phyloP scores from a whole-genome alignment of 495 filamentous ascomycete species.

The Aspergillus steynii region DNA sequence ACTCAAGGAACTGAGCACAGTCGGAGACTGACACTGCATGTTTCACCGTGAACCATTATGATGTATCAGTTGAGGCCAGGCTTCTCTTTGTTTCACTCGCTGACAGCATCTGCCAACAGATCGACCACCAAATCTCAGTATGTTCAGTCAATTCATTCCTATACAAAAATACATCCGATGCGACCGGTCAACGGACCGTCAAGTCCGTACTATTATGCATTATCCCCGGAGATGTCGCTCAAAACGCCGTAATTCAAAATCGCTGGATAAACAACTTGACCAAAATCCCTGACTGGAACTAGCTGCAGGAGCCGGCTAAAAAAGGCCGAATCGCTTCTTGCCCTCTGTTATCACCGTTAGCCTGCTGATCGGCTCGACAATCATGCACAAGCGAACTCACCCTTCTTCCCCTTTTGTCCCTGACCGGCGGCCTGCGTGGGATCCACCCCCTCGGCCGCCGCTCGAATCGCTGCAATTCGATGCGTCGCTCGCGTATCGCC shows the following conservation, averaged over 20 bases:
- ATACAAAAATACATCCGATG: background rate
- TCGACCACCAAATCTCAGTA: background rate
- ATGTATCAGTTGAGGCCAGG: no score
- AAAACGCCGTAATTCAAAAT: background rate
- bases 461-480: constrained; percentile 79
- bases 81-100: no score
- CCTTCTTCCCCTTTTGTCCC: constrained; percentile 15
- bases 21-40: no score
- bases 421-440: constrained; percentile 32
- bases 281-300: background rate
- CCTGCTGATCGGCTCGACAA: constrained; percentile 15
- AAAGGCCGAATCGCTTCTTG: constrained; percentile 26
- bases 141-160: background rate
- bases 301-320: constrained; percentile 5
- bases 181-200: background rate
- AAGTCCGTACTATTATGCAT: background rate
- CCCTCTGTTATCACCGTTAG: constrained; percentile 7
- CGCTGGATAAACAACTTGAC: background rate
- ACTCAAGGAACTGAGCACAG: no score
- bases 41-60: no score
- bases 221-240: background rate
- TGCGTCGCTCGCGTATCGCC: constrained; percentile 88
- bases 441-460: constrained; percentile 74
- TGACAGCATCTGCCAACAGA: no score
- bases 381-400: constrained; percentile 6